Evolutionary conservation across 2,329 filamentous ascomycete genomes (phyloP).

Genomic region (Davidsoniella neocaledoniae): DNA sequence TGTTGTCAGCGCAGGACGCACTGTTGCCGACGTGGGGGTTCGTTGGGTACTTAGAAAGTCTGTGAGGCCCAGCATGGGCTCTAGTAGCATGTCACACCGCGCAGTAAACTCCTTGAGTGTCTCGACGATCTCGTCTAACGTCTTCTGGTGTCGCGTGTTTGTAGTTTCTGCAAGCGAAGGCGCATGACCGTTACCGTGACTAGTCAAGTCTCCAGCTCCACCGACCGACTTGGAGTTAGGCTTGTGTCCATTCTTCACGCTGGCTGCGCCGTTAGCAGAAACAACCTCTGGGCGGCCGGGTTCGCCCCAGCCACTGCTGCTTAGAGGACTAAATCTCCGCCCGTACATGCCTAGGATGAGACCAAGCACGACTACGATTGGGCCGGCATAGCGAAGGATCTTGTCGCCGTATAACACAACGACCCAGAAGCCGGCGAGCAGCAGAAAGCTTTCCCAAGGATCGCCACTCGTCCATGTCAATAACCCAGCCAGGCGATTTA

Average conservation of each 20-base stretch:
- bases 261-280: slow-evolving; percentile 3
- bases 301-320: slow-evolving; percentile 59
- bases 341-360: slow-evolving; percentile 89
- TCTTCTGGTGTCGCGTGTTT: slow-evolving; percentile 72
- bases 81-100: slow-evolving; percentile 78
- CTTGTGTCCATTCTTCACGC: slow-evolving; percentile 18
- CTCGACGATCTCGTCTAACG: slow-evolving; percentile 91
- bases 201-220: slow-evolving; percentile 12
- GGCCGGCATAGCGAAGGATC: slow-evolving; percentile 66
- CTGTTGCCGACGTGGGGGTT: slow-evolving; percentile 81
- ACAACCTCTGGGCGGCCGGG: slow-evolving; percentile 19
- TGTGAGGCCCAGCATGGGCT: slow-evolving; percentile 74
- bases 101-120: slow-evolving; percentile 80
- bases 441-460: slow-evolving; percentile 89
- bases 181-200: slow-evolving; percentile 23
- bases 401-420: slow-evolving; percentile 71
- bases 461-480: slow-evolving; percentile 89
- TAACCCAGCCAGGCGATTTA: slow-evolving; percentile 72
- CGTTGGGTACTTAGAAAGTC: slow-evolving; percentile 86
- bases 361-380: slow-evolving; percentile 59
- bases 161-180: slow-evolving; percentile 33
- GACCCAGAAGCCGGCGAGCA: slow-evolving; percentile 76
- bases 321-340: slow-evolving; percentile 74
- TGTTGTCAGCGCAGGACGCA: slow-evolving; percentile 71
- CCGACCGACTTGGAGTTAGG: slow-evolving; percentile 16